phyloP scores from a whole-genome alignment of 768 basidiomycete species.

The Boletus eberwhitei region DNA sequence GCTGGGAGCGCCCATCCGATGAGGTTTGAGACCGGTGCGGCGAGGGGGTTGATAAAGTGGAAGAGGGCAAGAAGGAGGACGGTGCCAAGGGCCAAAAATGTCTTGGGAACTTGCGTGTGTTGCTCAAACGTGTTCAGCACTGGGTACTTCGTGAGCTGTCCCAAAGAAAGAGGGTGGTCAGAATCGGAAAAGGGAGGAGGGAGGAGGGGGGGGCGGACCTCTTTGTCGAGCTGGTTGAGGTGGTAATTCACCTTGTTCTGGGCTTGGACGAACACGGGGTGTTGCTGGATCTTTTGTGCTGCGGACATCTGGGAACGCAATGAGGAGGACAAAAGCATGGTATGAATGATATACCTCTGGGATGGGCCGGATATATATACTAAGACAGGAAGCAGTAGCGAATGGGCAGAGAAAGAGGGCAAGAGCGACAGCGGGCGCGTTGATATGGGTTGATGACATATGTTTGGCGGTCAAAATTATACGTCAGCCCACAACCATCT shows the following conservation, averaged over 20 bases:
- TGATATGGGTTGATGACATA: slow-evolving; percentile 56
- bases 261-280: slow-evolving; percentile 82
- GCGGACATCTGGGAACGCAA: slow-evolving; percentile 60
- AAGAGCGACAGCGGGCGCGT: slow-evolving; percentile 19
- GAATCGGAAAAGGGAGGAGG: neutral
- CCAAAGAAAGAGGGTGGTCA: neutral
- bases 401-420: slow-evolving; percentile 25
- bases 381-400: neutral
- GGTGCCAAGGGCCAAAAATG: slow-evolving; percentile 78
- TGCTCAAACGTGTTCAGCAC: slow-evolving; percentile 80
- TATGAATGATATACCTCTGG: slow-evolving; percentile 8
- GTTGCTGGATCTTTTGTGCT: slow-evolving; percentile 79
- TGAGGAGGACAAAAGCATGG: neutral
- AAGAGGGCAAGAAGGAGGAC: slow-evolving; percentile 64
- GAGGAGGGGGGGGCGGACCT: slow-evolving; percentile 51
- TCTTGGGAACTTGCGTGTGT: slow-evolving; percentile 90
- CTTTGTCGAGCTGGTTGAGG: slow-evolving; percentile 90
- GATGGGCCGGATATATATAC: slow-evolving; percentile 7
- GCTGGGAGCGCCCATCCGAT: slow-evolving; percentile 95
- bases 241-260: slow-evolving; percentile 82
- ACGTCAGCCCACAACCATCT: slow-evolving; percentile 38
- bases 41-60: slow-evolving; percentile 88
- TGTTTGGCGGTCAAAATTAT: slow-evolving; percentile 49
- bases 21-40: slow-evolving; percentile 88
- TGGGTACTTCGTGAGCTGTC: slow-evolving; percentile 81